These are phyloP conservation scores for Bretschneidera sinensis DNA, from an alignment of 345 rosid species.

Conservation along the genomic window DNA sequence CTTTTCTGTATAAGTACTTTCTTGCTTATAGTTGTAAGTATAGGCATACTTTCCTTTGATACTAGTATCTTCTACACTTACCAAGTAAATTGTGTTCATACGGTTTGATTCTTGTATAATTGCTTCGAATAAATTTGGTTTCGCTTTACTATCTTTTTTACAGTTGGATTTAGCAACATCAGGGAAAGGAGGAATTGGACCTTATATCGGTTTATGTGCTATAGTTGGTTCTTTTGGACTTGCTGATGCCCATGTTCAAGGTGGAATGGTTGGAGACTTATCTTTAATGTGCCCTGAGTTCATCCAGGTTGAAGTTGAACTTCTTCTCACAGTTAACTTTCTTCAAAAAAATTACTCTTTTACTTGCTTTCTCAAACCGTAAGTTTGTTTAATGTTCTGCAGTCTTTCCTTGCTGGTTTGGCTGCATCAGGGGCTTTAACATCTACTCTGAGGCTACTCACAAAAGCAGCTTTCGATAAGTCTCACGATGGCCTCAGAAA, in stretches of 20 bases:
- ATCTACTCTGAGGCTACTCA: conserved; percentile 66
- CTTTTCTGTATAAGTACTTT: conserved; percentile 55
- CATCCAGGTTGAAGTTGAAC: conserved; percentile 69
- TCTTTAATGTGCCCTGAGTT: conserved; percentile 88
- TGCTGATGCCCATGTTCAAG: conserved; percentile 82
- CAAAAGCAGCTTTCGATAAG: conserved; percentile 73
- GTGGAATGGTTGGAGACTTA: conserved; percentile 88
- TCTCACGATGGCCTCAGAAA: conserved; percentile 62
- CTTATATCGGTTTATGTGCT: conserved; percentile 54
- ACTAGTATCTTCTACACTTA: no score
- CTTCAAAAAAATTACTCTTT: neutral
- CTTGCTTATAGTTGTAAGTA: conserved; percentile 70
- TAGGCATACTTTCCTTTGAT: neutral
- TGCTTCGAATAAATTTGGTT: neutral
- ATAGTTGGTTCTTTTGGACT: conserved; percentile 60
- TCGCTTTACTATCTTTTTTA: neutral
- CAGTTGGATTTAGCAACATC: conserved; percentile 74
- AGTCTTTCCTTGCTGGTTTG: conserved; percentile 86
- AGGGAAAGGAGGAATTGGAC: conserved; percentile 66
- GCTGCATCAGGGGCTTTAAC: conserved; percentile 87
- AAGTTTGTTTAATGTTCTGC: conserved; percentile 7
- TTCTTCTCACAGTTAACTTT: neutral
- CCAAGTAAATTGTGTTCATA: neutral
- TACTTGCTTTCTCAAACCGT: neutral
- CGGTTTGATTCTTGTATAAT: no score